Evolutionary conservation across 306 rosid genomes (phyloP).

Genomic region (Quercus glauca): DNA sequence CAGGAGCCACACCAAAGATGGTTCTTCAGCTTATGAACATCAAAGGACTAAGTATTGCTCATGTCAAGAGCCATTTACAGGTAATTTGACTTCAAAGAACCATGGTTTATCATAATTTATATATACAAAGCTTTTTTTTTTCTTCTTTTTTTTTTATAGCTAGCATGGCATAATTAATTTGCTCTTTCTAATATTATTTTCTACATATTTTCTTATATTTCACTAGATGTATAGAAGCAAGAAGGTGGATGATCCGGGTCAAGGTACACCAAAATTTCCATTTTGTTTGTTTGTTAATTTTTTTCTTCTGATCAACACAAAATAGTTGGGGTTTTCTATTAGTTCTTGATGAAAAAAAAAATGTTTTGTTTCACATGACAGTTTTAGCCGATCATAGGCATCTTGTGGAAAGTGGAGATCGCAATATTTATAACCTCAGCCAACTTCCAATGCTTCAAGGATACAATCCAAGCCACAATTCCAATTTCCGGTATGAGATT

Average conservation of each 20-base stretch:
- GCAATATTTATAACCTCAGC: conserved; percentile 70
- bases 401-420: conserved; percentile 66
- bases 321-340: conserved; percentile 31
- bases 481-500: conserved; percentile 41
- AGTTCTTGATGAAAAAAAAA: conserved; percentile 1
- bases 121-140: not conserved
- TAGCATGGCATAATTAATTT: not conserved
- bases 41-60: conserved; percentile 86
- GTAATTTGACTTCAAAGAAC: conserved; percentile 25
- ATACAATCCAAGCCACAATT: conserved; percentile 44
- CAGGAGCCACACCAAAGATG: conserved; percentile 96
- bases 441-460: conserved; percentile 93
- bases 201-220: not conserved
- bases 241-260: conserved; percentile 64
- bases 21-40: conserved; percentile 97
- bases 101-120: not conserved
- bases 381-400: conserved; percentile 53
- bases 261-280: conserved; percentile 45
- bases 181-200: not conserved
- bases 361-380: conserved; percentile 23
- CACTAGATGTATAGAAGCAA: conserved; percentile 88
- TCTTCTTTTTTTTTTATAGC: not conserved
- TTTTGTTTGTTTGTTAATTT: not conserved
- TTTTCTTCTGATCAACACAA: not conserved
- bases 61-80: conserved; percentile 99